Evolutionary conservation across 2,329 filamentous ascomycete species (phyloP).

Genomic region (Chaetomiaceae sp.): DNA sequence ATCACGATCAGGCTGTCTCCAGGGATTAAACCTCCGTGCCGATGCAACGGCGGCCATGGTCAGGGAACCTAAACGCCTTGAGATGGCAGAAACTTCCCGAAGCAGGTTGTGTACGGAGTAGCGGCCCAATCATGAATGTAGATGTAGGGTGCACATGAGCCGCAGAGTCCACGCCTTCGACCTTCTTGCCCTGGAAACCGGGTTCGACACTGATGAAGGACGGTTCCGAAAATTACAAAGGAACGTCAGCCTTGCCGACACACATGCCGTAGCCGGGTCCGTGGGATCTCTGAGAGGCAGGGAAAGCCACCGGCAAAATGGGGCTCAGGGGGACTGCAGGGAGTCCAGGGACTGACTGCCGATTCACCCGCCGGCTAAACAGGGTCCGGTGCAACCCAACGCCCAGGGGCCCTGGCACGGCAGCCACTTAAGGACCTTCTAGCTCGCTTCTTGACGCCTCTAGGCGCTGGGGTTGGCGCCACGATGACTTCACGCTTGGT

Average conservation of each 20-base stretch:
- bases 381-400: conserved; percentile 16
- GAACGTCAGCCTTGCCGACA: conserved; percentile 5
- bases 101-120: too few relatives aligned
- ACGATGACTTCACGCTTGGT: not conserved
- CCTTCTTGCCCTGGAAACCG: not conserved
- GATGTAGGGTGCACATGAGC: not conserved
- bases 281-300: not conserved
- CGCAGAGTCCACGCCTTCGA: not conserved
- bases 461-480: not conserved
- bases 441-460: not conserved
- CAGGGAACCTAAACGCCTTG: too few relatives aligned
- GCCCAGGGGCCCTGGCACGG: not conserved
- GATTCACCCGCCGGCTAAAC: conserved; percentile 26
- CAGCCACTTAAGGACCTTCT: not conserved
- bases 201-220: conserved; percentile 2
- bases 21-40: conserved; percentile 4
- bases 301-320: conserved; percentile 8
- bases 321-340: not conserved
- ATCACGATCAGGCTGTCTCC: not conserved
- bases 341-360: conserved; percentile 14
- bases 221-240: conserved; percentile 9
- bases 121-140: not conserved
- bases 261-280: not conserved
- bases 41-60: too few relatives aligned
- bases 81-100: too few relatives aligned